Evolutionary conservation across 2,329 filamentous ascomycete species (phyloP), one percentile per base, ranked within the genome.

Genomic region (Phoma sp.): DNA sequence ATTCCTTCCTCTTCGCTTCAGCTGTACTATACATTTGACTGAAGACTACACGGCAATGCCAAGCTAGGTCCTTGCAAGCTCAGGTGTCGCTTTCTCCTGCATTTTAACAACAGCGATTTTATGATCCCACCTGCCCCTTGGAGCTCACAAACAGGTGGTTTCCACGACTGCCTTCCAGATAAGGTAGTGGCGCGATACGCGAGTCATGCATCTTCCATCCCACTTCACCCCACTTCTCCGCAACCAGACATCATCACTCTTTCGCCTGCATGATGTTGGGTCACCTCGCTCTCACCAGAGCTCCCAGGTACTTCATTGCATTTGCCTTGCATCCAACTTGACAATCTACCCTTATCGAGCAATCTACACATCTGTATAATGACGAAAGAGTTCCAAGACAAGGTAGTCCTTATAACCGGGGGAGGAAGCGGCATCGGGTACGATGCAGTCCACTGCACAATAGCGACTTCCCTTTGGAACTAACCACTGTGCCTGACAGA

Each of bases 361-460:
- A 12, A 11, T 9, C 17, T n/a, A 26, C 18, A 32, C 5, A n/a
- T 14, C 3, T 26, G 36, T 23, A 56, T 34, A 21, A 72, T 72
- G 71, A 28, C 65, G 10, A 62, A 62, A 43, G 49, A 57, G 45
- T 74, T 74, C 47, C 59, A 69, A 48, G 66, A 65, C 33, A 71
- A 69, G 55, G 64, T 67, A 17, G 59, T 63, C 30, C 58, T 61
- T 7, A 67, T 74, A 23, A 74, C 72, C 9, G 72, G 71, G 25
- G 71, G 65, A 7, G 71, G 58, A 12, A 58, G 65, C 78, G 82
- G 82, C 60, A 83, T 84, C 51, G 82, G 71, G 71, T 73, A 60
- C 47, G 61, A 42, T 57, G 59, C 12, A 39, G 7, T 10, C n/a
- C 15, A 4, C 25, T 26, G 5, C n/a, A 5, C 18, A 3, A 28